Conservation (phyloP, 768 basidiomycete species). For the Termitomyces sp. region DNA sequence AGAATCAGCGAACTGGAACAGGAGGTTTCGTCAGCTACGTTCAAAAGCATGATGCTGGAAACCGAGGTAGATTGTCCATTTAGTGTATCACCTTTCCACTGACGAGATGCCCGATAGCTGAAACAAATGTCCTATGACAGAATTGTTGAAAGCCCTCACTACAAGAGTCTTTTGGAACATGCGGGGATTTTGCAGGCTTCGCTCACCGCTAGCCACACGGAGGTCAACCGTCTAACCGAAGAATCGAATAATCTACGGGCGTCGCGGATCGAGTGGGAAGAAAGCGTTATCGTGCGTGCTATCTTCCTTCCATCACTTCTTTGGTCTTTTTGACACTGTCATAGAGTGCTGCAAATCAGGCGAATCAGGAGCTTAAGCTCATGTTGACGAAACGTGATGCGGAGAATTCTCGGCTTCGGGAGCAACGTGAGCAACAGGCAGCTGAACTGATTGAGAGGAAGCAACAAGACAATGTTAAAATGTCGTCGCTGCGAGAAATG, state of each 20-base stretch:
- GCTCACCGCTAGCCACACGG: conserved; percentile 33
- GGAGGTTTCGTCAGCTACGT: conserved; percentile 41
- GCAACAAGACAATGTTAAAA: conserved; percentile 56
- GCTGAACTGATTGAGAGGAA: conserved; percentile 70
- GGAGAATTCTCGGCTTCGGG: conserved; percentile 66
- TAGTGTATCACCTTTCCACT: neutral
- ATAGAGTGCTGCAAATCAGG: conserved; percentile 39
- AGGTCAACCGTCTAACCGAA: conserved; percentile 38
- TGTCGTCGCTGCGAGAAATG: conserved; percentile 59
- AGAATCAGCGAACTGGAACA: conserved; percentile 47
- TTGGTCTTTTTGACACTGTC: conserved; percentile 1
- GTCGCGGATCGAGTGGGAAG: conserved; percentile 45
- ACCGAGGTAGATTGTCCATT: conserved; percentile 35
- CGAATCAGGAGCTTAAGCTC: conserved; percentile 59
- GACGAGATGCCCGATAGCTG: conserved; percentile 25
- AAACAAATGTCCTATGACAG: conserved; percentile 40
- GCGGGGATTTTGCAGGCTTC: conserved; percentile 44
- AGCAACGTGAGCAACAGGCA: conserved; percentile 62
- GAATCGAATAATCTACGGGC: conserved; percentile 37
- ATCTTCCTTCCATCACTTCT: conserved; percentile 10
- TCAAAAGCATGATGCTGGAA: conserved; percentile 41
- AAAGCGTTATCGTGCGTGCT: conserved; percentile 37
- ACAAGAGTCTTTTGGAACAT: conserved; percentile 55
- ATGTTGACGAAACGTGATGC: conserved; percentile 61
- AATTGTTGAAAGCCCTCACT: conserved; percentile 46